phyloP scores from a whole-genome alignment of 768 basidiomycete genomes.

The Amanita pallidorosea region DNA sequence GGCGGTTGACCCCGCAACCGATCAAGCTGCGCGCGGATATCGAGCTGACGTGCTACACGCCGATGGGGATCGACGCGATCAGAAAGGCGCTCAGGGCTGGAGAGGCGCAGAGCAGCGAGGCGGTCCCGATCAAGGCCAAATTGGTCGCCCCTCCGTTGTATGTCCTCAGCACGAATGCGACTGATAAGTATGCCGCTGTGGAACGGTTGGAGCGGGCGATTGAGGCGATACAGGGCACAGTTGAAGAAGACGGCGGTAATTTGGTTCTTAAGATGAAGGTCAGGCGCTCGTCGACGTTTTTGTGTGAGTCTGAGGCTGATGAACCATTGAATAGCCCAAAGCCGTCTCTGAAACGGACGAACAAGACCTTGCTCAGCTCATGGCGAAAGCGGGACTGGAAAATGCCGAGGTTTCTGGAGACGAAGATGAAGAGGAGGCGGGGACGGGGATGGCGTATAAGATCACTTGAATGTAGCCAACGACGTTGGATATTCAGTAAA shows the following conservation, averaged over 20 bases:
- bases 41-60: constrained; percentile 93
- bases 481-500: background rate
- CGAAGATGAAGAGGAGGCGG: constrained; percentile 68
- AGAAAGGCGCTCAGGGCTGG: constrained; percentile 85
- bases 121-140: constrained; percentile 94
- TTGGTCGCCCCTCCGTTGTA: constrained; percentile 95
- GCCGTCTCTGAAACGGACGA: constrained; percentile 97
- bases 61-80: constrained; percentile 94
- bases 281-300: constrained; percentile 6
- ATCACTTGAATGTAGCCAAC: background rate
- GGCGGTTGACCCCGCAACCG: constrained; percentile 93
- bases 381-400: constrained; percentile 89
- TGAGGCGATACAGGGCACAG: constrained; percentile 76
- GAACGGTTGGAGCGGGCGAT: constrained; percentile 92
- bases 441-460: background rate
- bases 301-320: background rate
- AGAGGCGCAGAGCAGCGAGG: constrained; percentile 77
- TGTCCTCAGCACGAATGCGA: constrained; percentile 91
- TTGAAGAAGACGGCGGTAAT: constrained; percentile 77
- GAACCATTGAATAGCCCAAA: constrained; percentile 58
- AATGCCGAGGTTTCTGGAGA: constrained; percentile 96
- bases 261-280: constrained; percentile 97
- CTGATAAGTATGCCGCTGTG: constrained; percentile 92
- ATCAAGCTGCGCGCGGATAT: constrained; percentile 98
- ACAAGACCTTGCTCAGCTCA: constrained; percentile 91